phyloP scores from a whole-genome alignment of 176 grass and related monocot species.

The Avena eriantha region DNA sequence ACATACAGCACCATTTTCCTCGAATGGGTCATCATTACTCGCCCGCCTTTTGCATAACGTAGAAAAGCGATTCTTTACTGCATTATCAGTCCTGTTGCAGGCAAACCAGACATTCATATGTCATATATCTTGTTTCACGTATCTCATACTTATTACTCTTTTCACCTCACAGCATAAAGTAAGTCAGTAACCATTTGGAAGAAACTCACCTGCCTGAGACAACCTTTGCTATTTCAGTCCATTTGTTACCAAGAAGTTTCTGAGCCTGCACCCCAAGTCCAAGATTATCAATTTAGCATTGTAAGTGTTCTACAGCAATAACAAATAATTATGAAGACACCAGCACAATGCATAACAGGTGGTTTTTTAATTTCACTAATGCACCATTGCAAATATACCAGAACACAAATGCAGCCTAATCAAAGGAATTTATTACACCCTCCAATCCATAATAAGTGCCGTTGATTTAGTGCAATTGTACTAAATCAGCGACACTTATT shows the following conservation, averaged over 20 bases:
- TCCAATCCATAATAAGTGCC: no score
- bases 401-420: conserved; percentile 18
- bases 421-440: not conserved
- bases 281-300: conserved; percentile 17
- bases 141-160: not conserved
- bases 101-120: conserved; percentile 1
- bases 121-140: conserved; percentile 17
- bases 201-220: conserved; percentile 84
- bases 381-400: conserved; percentile 15
- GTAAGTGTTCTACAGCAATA: not conserved
- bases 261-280: conserved; percentile 71
- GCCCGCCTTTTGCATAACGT: conserved; percentile 87
- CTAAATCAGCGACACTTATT: no score
- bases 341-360: not conserved
- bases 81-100: conserved; percentile 85
- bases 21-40: conserved; percentile 62
- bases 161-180: conserved; percentile 16
- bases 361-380: conserved; percentile 22
- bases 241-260: conserved; percentile 90
- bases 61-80: conserved; percentile 93
- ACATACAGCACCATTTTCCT: conserved; percentile 69
- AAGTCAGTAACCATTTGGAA: conserved; percentile 18
- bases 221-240: conserved; percentile 99
- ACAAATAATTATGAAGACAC: not conserved
- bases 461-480: no score